A percentile compares a stretch with the other conserved stretches of the same genome.
Conservation (phyloP, 495 filamentous ascomycete genomes). For the Cudoniella acicularis region DNA sequence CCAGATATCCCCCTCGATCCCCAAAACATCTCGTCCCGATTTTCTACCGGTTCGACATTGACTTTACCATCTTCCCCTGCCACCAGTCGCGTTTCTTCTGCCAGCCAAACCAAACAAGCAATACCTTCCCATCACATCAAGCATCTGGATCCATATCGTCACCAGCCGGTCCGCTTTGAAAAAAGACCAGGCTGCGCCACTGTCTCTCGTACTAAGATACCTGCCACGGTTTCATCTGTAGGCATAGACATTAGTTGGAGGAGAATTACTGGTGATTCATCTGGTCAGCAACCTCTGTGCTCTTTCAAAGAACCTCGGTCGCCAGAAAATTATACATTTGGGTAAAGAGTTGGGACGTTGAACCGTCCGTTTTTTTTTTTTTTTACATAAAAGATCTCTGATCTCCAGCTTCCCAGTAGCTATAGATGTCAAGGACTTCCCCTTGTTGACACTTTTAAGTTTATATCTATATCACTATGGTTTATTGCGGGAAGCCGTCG, state of each 20-base stretch:
- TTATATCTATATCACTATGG: conserved; percentile 44
- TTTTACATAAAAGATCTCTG: not conserved
- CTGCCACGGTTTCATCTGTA: not conserved
- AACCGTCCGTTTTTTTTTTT: not conserved
- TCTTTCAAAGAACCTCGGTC: not conserved
- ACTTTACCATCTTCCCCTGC: not conserved
- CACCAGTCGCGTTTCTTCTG: conserved; percentile 6
- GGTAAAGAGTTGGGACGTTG: not conserved
- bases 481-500: conserved; percentile 71
- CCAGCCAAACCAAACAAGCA: not conserved
- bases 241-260: not conserved
- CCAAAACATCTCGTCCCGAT: conserved; percentile 10
- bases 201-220: not conserved
- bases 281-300: not conserved
- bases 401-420: not conserved
- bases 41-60: conserved; percentile 18
- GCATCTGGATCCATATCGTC: conserved; percentile 2
- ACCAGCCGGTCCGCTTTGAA: not conserved
- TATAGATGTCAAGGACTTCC: not conserved
- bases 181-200: not conserved
- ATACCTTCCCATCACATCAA: not conserved
- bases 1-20: conserved; percentile 7
- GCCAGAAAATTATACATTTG: not conserved
- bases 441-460: not conserved
- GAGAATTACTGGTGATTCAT: not conserved